Percentiles rank a stretch among this genome's conserved stretches.
Conservation (phyloP, 202 grass and related monocot species). For the Eragrostis tef region DNA sequence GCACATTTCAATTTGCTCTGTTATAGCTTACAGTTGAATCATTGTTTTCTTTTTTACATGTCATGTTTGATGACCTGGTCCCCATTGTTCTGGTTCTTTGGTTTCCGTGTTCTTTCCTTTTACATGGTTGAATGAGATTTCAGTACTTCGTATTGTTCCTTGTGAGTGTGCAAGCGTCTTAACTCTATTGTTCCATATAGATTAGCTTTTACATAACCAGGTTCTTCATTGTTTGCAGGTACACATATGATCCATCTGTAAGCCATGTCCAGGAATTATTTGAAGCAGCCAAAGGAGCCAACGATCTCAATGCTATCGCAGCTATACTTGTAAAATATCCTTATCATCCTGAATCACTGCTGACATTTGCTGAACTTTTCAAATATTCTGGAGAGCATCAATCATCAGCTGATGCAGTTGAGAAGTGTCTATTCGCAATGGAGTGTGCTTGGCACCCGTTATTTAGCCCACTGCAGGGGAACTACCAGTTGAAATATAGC, state of each 20-base stretch:
- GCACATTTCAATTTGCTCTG: neutral
- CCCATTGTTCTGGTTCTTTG: neutral
- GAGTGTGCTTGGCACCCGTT: conserved; percentile 89
- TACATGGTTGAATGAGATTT: conserved; percentile 26
- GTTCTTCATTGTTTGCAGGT: conserved; percentile 56
- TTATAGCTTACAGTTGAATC: neutral
- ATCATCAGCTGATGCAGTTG: conserved; percentile 74
- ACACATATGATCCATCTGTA: conserved; percentile 64
- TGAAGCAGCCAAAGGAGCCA: conserved; percentile 84
- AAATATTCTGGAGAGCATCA: conserved; percentile 99
- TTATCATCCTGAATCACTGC: conserved; percentile 85
- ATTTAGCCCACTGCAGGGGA: conserved; percentile 72
- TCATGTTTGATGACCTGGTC: neutral
- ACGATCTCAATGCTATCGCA: conserved; percentile 91
- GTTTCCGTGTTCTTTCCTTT: neutral
- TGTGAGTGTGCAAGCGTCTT: conserved; percentile 17
- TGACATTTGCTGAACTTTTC: conserved; percentile 94
- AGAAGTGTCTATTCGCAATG: conserved; percentile 87
- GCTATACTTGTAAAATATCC: conserved; percentile 70
- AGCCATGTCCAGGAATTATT: conserved; percentile 79
- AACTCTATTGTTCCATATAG: conserved; percentile 24
- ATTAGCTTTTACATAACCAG: conserved; percentile 36
- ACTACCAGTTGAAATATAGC: conserved; percentile 75
- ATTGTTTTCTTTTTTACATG: conserved; percentile 12
- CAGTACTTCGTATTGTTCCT: neutral